phyloP scores from a whole-genome alignment of 2,329 filamentous ascomycete genomes.

The Coniochaeta hoffmannii region DNA sequence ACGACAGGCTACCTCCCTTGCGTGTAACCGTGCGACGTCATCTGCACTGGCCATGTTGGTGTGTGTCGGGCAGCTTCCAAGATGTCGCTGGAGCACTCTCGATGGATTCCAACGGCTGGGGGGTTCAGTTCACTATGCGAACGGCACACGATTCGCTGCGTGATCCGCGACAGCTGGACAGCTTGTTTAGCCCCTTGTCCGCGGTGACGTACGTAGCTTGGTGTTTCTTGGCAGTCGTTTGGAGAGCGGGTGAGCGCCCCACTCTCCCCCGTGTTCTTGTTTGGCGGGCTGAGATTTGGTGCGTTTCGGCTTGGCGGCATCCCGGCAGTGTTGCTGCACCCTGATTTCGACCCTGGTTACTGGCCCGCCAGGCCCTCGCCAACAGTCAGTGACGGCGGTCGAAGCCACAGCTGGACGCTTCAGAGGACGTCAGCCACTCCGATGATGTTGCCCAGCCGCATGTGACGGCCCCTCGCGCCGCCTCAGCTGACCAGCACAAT shows the following conservation, averaged over 20 bases:
- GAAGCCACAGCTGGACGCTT: not conserved
- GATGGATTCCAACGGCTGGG: not conserved
- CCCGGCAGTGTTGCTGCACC: not conserved
- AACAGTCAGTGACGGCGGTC: not conserved
- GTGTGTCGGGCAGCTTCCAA: not conserved
- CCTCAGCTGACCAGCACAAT: not conserved
- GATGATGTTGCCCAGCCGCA: not conserved
- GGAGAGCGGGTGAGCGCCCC: not conserved
- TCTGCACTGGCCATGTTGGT: not conserved
- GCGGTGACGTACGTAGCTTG: not conserved
- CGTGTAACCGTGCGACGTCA: conserved; percentile 4
- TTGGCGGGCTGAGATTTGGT: not conserved
- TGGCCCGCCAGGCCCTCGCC: too few species aligned
- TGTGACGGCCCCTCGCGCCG: not conserved
- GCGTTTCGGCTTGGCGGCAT: not conserved
- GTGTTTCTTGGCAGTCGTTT: not conserved
- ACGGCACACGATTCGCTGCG: conserved; percentile 4
- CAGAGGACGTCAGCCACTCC: not conserved
- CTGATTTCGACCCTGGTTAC: not conserved
- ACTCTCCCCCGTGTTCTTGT: not conserved
- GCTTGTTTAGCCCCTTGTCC: not conserved
- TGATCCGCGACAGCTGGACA: not conserved
- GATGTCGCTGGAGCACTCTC: not conserved
- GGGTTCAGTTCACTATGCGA: not conserved
- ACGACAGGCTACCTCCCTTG: not conserved